phyloP scores from a whole-genome alignment of 2,329 filamentous ascomycete genomes.

The Xylaria sp. region DNA sequence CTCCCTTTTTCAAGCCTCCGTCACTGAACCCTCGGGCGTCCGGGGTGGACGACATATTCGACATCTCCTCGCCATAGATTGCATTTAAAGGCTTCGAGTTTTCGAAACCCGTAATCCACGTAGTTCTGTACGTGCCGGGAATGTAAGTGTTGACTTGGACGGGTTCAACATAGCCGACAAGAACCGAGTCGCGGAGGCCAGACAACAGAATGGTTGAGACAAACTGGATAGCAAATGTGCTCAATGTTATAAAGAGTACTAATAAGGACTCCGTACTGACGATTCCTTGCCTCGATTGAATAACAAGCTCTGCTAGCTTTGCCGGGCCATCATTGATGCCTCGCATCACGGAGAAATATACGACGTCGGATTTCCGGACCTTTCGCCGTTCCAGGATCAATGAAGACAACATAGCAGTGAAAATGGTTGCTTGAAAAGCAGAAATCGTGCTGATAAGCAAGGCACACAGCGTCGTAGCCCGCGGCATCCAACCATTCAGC shows the following conservation, averaged over 20 bases:
- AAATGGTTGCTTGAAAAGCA: background rate
- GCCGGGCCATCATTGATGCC: slow-evolving; percentile 11
- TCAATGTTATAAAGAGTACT: background rate
- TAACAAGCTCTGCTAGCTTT: background rate
- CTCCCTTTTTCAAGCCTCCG: slow-evolving; percentile 14
- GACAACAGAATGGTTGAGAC: slow-evolving; percentile 19
- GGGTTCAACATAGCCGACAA: slow-evolving; percentile 4
- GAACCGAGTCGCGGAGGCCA: slow-evolving; percentile 4
- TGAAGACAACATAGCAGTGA: slow-evolving; percentile 14
- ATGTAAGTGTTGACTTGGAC: background rate
- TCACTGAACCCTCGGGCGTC: slow-evolving; percentile 11
- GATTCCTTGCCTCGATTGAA: background rate
- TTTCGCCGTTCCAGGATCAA: slow-evolving; percentile 12
- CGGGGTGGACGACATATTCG: background rate
- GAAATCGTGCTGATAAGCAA: too few relatives aligned
- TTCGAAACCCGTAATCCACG: background rate
- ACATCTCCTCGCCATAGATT: slow-evolving; percentile 8
- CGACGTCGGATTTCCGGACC: slow-evolving; percentile 2
- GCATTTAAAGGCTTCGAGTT: background rate
- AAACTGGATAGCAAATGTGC: slow-evolving; percentile 14
- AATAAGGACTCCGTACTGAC: slow-evolving; percentile 1
- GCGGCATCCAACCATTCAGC: too few relatives aligned
- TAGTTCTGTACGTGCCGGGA: background rate
- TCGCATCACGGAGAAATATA: slow-evolving; percentile 14
- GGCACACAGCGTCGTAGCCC: too few relatives aligned